Percentiles rank a stretch among this genome's conserved stretches.
Evolutionary conservation across 2,329 filamentous ascomycete genomes (phyloP).

Genomic region (Exophiala lecanii-corni): DNA sequence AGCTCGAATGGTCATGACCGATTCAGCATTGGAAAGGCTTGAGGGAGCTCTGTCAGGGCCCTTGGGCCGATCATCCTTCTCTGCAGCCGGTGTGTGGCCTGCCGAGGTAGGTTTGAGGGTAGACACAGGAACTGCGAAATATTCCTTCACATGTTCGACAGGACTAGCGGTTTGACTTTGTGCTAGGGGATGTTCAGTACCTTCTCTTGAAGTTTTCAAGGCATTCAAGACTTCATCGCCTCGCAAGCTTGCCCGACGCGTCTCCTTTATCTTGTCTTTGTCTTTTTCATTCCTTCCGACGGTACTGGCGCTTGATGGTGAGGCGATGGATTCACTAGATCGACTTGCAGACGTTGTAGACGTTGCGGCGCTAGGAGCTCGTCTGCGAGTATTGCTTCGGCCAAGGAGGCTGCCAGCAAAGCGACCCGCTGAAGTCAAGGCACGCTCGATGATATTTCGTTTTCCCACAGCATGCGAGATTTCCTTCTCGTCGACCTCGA

Average conservation of each 20-base stretch:
- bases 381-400: conserved; percentile 37
- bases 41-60: conserved; percentile 39
- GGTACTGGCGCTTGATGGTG: conserved; percentile 46
- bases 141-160: conserved; percentile 39
- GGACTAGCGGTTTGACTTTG: conserved; percentile 71
- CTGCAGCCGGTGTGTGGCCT: conserved; percentile 25
- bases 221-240: conserved; percentile 55
- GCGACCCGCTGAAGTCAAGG: conserved; percentile 43
- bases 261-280: conserved; percentile 30
- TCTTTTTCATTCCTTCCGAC: conserved; percentile 45
- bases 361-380: conserved; percentile 50
- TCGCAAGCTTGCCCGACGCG: conserved; percentile 52
- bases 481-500: conserved; percentile 78
- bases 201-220: conserved; percentile 46
- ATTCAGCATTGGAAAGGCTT: conserved; percentile 43
- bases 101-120: conserved; percentile 13
- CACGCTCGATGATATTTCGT: conserved; percentile 78
- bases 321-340: conserved; percentile 52
- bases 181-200: conserved; percentile 66
- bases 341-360: conserved; percentile 51
- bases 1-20: conserved; percentile 41
- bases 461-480: conserved; percentile 87
- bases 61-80: conserved; percentile 32
- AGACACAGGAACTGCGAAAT: conserved; percentile 31
- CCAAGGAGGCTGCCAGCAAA: conserved; percentile 67